Percentiles rank a stretch among this genome's conserved stretches.
phyloP scores from a whole-genome alignment of 768 basidiomycete species.

The Kwoniella europaea region DNA sequence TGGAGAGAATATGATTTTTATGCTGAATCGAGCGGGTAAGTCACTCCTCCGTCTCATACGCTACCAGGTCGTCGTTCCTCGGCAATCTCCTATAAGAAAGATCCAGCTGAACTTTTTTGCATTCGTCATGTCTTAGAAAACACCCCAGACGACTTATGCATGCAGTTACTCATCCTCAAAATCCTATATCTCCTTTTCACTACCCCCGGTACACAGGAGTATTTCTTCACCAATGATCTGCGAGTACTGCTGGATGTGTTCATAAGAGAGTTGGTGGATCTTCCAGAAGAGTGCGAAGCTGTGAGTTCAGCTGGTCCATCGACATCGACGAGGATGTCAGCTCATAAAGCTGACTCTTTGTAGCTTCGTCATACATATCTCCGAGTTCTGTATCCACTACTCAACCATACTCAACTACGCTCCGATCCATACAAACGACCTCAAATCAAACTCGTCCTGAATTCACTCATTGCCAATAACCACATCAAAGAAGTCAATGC shows the following conservation, averaged over 20 bases:
- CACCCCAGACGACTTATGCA: slow-evolving; percentile 87
- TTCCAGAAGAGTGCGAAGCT: slow-evolving; percentile 92
- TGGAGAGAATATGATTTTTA: slow-evolving; percentile 98
- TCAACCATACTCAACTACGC: slow-evolving; percentile 90
- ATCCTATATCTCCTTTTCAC: slow-evolving; percentile 93
- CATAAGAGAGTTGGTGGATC: slow-evolving; percentile 85
- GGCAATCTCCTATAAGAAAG: not conserved
- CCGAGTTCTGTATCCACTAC: slow-evolving; percentile 90
- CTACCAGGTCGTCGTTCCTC: not conserved
- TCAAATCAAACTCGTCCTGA: slow-evolving; percentile 81
- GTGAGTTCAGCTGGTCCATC: slow-evolving; percentile 62
- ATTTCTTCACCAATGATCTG: slow-evolving; percentile 97
- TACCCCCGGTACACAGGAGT: slow-evolving; percentile 87
- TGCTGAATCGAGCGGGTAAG: slow-evolving; percentile 92
- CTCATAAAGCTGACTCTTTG: not conserved
- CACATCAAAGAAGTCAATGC: slow-evolving; percentile 80
- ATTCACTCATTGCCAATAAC: slow-evolving; percentile 73
- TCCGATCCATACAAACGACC: slow-evolving; percentile 85
- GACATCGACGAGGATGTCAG: not conserved
- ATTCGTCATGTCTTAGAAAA: slow-evolving; percentile 63
- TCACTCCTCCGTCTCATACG: slow-evolving; percentile 27
- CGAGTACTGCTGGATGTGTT: slow-evolving; percentile 97
- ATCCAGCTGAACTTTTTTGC: too few relatives aligned
- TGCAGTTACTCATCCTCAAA: slow-evolving; percentile 92
- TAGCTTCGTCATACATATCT: slow-evolving; percentile 95